Base-by-base conservation (phyloP, 192 early-diverging fungal genomes). In the Rhizophagus sp. region DNA sequence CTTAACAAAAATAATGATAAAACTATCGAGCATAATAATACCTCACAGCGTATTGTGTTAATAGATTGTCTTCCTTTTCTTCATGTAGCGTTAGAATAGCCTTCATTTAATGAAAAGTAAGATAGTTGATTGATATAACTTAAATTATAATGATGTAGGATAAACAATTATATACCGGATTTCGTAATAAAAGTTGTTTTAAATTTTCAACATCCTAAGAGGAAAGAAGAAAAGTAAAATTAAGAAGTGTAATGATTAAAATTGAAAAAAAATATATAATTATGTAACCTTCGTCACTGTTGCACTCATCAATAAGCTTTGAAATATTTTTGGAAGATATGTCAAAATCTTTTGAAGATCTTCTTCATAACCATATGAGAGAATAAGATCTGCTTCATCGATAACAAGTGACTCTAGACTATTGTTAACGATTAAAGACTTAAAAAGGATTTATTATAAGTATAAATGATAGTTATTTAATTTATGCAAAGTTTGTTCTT, bases 311-410 rank as follows among this genome's bases (percentile, higher is more conserved):
- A 99, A 88, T 84, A 95, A 95, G 72, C 92, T 93, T 85, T 98
- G 96, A 85, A 93, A 93, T 65, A 96, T 94, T 84, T 94, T 93
- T 65, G 97, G 96, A 76, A 96, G 82, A 67, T 89, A 88, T 13
- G 87, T 81, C 52, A 96, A 80, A 22, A 98, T 87, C 39, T 92
- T 90, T 66, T 90, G 88, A 44, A 99, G 83, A 82, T 99, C 98
- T 50, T 94, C 92, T 80, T 96, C 94, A 79, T 97, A 95, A 22
- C 97, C 98, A 85, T 95, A 99, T 50, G 94, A 96, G 68, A 97
- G 84, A 1, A 99, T 91, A 71, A 98, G 84, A 85, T 99, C 98
- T 0, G 97, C 97, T 86, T 99, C 98, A 73, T 99, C 98, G 63
- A 99, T 95, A 22, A 98, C 95, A 63, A 99, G 88, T 12, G 92